These are phyloP conservation scores for Elaeis guineensis DNA, from an alignment of 176 grass and related monocot species.

Conservation along the genomic window DNA sequence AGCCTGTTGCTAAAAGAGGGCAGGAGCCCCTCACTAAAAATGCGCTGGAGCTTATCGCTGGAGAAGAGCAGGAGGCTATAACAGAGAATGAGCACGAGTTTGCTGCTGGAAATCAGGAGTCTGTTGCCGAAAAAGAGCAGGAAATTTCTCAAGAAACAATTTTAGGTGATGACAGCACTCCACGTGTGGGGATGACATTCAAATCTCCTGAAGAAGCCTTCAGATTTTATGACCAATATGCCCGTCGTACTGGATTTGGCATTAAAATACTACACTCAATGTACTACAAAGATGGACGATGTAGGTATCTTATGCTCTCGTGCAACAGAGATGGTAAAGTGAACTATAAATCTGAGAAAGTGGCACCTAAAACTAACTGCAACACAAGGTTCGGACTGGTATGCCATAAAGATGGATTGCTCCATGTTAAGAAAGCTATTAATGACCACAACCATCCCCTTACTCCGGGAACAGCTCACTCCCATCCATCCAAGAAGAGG, in stretches of 20 bases:
- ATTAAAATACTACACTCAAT: conserved; percentile 5
- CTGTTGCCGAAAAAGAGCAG: neutral
- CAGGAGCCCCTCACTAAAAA: too few relatives aligned
- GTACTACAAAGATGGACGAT: conserved; percentile 2
- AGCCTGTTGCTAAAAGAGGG: too few relatives aligned
- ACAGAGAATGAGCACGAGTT: too few relatives aligned
- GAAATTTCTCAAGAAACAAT: neutral
- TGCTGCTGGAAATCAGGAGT: neutral
- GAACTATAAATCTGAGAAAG: conserved; percentile 7
- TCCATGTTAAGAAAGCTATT: conserved; percentile 3
- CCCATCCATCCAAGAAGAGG: neutral
- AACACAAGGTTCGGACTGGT: conserved; percentile 4
- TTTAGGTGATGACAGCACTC: neutral
- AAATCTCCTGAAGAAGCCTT: conserved; percentile 10
- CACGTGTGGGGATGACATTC: conserved; percentile 7
- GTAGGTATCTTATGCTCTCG: conserved; percentile 11
- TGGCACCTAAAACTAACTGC: conserved; percentile 1
- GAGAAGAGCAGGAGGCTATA: too few relatives aligned
- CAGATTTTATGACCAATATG: conserved; percentile 7
- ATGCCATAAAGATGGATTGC: conserved; percentile 3
- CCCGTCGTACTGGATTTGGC: neutral
- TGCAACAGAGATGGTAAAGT: conserved; percentile 11
- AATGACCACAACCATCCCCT: conserved; percentile 5
- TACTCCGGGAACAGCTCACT: conserved; percentile 5
- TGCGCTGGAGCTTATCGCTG: too few relatives aligned